These are phyloP conservation scores for Bacidia rubella DNA, from an alignment of 495 filamentous ascomycete species.

Conservation along the genomic window DNA sequence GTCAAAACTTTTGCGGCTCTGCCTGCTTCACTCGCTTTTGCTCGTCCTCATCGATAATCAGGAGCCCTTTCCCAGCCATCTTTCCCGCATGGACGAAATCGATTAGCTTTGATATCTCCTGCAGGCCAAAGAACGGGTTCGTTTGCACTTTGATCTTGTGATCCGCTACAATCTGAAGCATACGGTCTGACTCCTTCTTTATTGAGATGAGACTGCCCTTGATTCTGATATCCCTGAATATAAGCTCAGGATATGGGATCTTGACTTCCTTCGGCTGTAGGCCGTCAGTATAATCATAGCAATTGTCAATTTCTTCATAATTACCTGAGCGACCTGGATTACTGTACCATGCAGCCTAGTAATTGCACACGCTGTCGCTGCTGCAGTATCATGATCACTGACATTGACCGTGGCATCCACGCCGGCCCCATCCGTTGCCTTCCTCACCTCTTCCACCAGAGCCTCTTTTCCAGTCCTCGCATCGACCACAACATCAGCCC, in stretches of 20 bases:
- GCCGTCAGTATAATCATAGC: not conserved
- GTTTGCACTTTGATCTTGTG: conserved; percentile 36
- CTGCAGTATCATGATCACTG: conserved; percentile 29
- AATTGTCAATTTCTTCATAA: not conserved
- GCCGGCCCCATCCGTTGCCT: conserved; percentile 30
- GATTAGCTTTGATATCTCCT: conserved; percentile 35
- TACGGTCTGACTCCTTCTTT: conserved; percentile 31
- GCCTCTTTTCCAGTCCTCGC: conserved; percentile 32
- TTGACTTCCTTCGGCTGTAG: conserved; percentile 27
- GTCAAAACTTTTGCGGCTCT: not conserved
- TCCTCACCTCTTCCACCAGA: conserved; percentile 31
- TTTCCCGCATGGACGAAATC: conserved; percentile 36
- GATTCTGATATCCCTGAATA: conserved; percentile 42
- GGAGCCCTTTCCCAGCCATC: conserved; percentile 39
- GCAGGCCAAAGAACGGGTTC: conserved; percentile 37
- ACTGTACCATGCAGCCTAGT: conserved; percentile 42
- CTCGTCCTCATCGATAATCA: conserved; percentile 12
- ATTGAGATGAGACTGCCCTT: conserved; percentile 35
- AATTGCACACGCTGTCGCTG: conserved; percentile 31
- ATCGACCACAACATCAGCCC: conserved; percentile 39
- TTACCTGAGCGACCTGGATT: conserved; percentile 42
- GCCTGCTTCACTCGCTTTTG: conserved; percentile 7
- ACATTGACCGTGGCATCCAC: conserved; percentile 34
- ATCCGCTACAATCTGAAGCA: conserved; percentile 39
- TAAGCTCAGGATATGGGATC: conserved; percentile 38